These are phyloP conservation scores for Anethum foeniculum DNA, from an alignment of 140 eudicot species.

Conservation along the genomic window DNA sequence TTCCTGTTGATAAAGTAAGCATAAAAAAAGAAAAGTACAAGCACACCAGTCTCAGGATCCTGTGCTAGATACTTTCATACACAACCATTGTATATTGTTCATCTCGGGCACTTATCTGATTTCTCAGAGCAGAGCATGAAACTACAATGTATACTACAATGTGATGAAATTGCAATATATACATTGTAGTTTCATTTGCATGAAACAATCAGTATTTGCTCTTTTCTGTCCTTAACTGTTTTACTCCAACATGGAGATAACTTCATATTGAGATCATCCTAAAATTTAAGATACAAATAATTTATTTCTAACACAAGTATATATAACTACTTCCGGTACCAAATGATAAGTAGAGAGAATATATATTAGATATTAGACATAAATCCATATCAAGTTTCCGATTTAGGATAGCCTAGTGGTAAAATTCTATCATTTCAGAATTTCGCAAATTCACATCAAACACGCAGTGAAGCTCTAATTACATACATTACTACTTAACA, in stretches of 20 bases:
- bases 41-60: not conserved
- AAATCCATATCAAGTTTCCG: not conserved
- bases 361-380: not conserved
- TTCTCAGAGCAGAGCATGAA: not conserved
- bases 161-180: not conserved
- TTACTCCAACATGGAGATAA: not conserved
- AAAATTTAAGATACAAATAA: not conserved
- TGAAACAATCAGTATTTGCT: not conserved
- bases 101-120: not conserved
- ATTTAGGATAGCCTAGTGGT: not conserved
- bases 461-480: not conserved
- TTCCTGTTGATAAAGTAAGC: constrained; percentile 38
- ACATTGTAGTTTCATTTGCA: not conserved
- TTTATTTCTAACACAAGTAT: not conserved
- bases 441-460: not conserved
- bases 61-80: not conserved
- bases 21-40: not conserved
- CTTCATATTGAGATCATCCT: not conserved
- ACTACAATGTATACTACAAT: not conserved
- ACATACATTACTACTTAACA: not conserved
- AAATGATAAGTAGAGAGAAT: not conserved
- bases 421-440: not conserved
- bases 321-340: too few relatives aligned
- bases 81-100: not conserved
- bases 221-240: not conserved